Base-by-base conservation (phyloP, 2,329 filamentous ascomycete genomes). In the Aspergillus unguis region DNA sequence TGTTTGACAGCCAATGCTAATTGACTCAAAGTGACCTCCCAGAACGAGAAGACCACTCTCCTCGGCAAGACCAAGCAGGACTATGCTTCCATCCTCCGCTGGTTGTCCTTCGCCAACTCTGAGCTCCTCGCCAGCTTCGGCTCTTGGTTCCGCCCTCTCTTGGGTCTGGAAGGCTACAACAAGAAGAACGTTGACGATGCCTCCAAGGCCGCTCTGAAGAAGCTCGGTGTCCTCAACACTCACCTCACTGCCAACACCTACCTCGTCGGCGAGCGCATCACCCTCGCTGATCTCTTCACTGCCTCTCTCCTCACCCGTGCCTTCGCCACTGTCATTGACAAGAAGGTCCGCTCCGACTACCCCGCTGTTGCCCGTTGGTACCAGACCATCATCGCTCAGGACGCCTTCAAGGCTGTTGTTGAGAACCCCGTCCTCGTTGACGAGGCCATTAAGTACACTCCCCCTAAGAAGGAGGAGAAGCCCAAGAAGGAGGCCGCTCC, bases 21-120 rank as follows among this genome's bases (percentile, higher is more conserved):
- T 46, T 46, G 46, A 8, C 7, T 44, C 54, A 49, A 55, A 97
- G 94, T 99, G 74, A 91, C 94, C 69, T 97, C 94, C 67, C 94
- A 99, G 81, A 99, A 99, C 77, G 94, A 97, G 87, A 97, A 97
- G 88, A 99, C 94, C 68, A 95, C 91, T 65, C 91, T 99, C 63
- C 86, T 99, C 68, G 94, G 94, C 73, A 97, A 97, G 87, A 99
- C 92, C 80, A 99, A 99, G 88, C 92, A 99, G 83, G 94, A 99
- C 85, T 92, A 97, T 77, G 94, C 94, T 67, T 92, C 92, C 65
- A 99, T 99, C 77, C 83, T 99, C 73, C 90, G 88, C 78, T 99
- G 94, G 94, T 86, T 96, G 87, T 97, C 92, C 62, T 97, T 86
- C 79, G 88, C 87, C 84, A 99, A 97, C 85, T 74, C 78, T 56